Conservation (phyloP, 2,329 filamentous ascomycete species). For the Venturia pyrina region DNA sequence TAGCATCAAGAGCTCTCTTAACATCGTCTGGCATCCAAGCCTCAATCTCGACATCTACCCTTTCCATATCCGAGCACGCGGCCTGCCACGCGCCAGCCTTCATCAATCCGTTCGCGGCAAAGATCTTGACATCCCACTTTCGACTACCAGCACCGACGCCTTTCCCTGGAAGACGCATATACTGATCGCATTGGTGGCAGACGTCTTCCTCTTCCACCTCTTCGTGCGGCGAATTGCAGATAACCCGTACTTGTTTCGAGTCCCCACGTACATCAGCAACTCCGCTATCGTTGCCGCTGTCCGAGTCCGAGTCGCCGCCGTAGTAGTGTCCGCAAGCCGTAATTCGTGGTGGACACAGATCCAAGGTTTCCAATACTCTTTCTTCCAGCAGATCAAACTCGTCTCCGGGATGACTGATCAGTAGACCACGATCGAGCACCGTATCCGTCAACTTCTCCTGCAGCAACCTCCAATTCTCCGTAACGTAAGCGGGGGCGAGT, state of each 20-base stretch:
- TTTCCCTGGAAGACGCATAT: slow-evolving; percentile 25
- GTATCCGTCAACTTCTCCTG: slow-evolving; percentile 64
- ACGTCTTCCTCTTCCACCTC: slow-evolving; percentile 27
- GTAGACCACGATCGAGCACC: slow-evolving; percentile 60
- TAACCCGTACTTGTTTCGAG: slow-evolving; percentile 14
- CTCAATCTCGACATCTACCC: slow-evolving; percentile 88
- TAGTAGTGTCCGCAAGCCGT: slow-evolving; percentile 70
- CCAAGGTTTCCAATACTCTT: slow-evolving; percentile 62
- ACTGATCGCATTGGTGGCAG: slow-evolving; percentile 40
- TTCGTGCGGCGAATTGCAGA: slow-evolving; percentile 5
- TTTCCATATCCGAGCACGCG: slow-evolving; percentile 92
- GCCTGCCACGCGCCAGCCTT: slow-evolving; percentile 73
- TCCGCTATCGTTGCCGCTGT: slow-evolving; percentile 18
- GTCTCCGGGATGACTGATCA: slow-evolving; percentile 68
- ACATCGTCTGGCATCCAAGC: slow-evolving; percentile 55
- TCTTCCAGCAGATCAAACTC: slow-evolving; percentile 76
- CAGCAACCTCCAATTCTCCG: slow-evolving; percentile 55
- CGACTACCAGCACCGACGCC: slow-evolving; percentile 33
- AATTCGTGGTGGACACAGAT: slow-evolving; percentile 60
- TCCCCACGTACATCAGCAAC: slow-evolving; percentile 22
- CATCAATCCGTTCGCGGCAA: slow-evolving; percentile 92
- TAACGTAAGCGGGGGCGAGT: slow-evolving; percentile 39
- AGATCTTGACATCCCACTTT: slow-evolving; percentile 74
- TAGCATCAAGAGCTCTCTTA: slow-evolving; percentile 48
- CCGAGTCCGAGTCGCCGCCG: slow-evolving; percentile 26